Base-by-base conservation (phyloP, 495 filamentous ascomycete species). In the Talaromyces adpressus region DNA sequence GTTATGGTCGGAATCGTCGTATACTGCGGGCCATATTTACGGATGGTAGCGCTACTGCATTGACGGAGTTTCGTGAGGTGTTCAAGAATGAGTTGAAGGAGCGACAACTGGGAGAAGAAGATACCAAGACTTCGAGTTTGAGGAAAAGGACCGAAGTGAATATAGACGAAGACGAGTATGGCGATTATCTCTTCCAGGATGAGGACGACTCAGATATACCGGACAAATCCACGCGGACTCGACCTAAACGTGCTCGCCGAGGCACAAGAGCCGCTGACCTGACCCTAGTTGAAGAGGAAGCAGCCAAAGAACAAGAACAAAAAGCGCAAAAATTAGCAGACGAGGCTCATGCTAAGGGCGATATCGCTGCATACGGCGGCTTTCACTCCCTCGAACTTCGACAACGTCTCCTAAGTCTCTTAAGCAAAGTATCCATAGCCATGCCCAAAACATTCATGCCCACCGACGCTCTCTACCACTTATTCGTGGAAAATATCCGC, bases 1-100 rank as follows among this genome's bases (percentile, higher is more conserved):
- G 68, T 57, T 72, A 64, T 47, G 82, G 75, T 51, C 75, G 71
- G 25, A 71, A 79, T 62, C 72, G 84, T 49, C 75, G 84, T 57
- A 80, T 91, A 22, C 65, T 89, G 6, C 76, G 86, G 29, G 82
- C 89, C 9, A 83, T 91, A 36, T 82, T 91, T 61, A 87, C 88
- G 18, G 80, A 88, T 66, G 87, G 84, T 0, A 71, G 68, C n/a
- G 59, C 70, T 3, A 74, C 71, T 51, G 69, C 75, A 1, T 66
- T 78, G 12, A 79, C 73, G 8, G 82, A 88, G 66, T 91, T 88
- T 69, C 74, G 74, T 5, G 77, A 87, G 56, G 74, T 91, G 3
- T 91, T 86, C 70, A 69, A 75, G 22, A 77, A 85, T 32, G 88
- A 91, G 67, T 76, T 86, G 5, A 81, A 75, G 57, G 74, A 73